Evolutionary conservation across 257 asterid species (phyloP).

Genomic region (Jasminum sambac): DNA sequence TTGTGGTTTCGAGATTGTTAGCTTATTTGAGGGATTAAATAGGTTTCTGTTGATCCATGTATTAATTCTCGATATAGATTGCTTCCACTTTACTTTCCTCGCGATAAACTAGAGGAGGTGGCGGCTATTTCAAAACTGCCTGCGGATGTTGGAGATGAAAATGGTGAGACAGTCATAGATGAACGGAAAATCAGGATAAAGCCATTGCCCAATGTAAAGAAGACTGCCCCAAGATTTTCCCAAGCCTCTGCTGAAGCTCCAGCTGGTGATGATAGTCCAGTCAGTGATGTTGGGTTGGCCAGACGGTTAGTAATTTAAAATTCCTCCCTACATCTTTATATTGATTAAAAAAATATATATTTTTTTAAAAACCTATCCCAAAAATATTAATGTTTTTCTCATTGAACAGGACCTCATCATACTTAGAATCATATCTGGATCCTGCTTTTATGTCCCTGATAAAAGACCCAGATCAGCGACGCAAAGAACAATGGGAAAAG

Average conservation of each 20-base stretch:
- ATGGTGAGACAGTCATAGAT: constrained; percentile 87
- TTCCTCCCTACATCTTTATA: constrained; percentile 1
- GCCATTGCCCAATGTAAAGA: constrained; percentile 79
- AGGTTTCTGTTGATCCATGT: not conserved
- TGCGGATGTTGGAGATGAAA: constrained; percentile 99
- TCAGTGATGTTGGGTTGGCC: constrained; percentile 56
- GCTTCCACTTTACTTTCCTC: constrained; percentile 98
- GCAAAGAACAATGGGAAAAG: constrained; percentile 92
- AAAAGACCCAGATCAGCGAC: constrained; percentile 89
- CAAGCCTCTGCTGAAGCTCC: constrained; percentile 54
- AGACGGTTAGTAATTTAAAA: constrained; percentile 56
- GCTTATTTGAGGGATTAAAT: not conserved
- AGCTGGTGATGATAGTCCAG: constrained; percentile 7
- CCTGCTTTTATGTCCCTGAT: constrained; percentile 95
- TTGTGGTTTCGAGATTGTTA: not conserved
- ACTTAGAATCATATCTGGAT: constrained; percentile 83
- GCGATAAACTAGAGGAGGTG: constrained; percentile 87
- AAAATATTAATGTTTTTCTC: constrained; percentile 15
- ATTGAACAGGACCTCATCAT: constrained; percentile 54
- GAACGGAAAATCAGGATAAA: constrained; percentile 95
- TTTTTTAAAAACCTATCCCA: too few species aligned
- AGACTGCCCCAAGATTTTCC: constrained; percentile 42
- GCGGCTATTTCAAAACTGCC: constrained; percentile 84
- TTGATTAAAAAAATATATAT: too few species aligned
- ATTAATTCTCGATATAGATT: constrained; percentile 45